A percentile compares a stretch with the other conserved stretches of the same genome.
Conservation (phyloP, 2,329 filamentous ascomycete species). For the Ophiostoma perfectum region DNA sequence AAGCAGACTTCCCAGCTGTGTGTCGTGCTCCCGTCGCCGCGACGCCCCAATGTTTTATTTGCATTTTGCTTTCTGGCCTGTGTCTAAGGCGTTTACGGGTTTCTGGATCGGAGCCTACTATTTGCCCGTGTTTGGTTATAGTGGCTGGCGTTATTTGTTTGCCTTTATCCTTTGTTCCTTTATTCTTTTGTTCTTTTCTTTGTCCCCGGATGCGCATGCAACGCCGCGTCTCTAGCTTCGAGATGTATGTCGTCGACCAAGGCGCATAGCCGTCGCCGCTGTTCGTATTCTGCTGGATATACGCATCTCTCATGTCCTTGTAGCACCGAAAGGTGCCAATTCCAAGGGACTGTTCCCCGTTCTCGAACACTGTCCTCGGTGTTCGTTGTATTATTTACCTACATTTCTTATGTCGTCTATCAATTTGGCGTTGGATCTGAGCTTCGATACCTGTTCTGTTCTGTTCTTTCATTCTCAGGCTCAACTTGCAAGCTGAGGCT, state of each 20-base stretch:
- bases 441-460: constrained; percentile 3
- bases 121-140: background rate
- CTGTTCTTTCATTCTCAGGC: background rate
- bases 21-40: background rate
- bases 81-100: background rate
- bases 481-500: constrained; percentile 33
- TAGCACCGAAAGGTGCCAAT: too few relatives aligned
- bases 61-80: background rate
- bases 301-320: background rate
- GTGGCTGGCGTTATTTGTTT: constrained; percentile 18
- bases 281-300: background rate
- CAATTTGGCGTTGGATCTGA: background rate
- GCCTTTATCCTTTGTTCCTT: background rate
- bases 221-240: background rate
- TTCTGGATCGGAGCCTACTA: background rate
- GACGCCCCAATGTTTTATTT: too few relatives aligned
- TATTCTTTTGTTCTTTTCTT: background rate
- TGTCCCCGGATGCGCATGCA: background rate
- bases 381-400: constrained; percentile 3
- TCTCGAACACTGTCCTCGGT: too few relatives aligned
- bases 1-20: background rate
- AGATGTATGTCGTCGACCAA: background rate
- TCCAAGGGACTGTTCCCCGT: too few relatives aligned
- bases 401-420: background rate
- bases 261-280: background rate